Percentiles rank a stretch among this genome's conserved stretches.
These are phyloP conservation scores for Ceratocystis papillata DNA, from an alignment of 2,329 filamentous ascomycete genomes.

Conservation along the genomic window DNA sequence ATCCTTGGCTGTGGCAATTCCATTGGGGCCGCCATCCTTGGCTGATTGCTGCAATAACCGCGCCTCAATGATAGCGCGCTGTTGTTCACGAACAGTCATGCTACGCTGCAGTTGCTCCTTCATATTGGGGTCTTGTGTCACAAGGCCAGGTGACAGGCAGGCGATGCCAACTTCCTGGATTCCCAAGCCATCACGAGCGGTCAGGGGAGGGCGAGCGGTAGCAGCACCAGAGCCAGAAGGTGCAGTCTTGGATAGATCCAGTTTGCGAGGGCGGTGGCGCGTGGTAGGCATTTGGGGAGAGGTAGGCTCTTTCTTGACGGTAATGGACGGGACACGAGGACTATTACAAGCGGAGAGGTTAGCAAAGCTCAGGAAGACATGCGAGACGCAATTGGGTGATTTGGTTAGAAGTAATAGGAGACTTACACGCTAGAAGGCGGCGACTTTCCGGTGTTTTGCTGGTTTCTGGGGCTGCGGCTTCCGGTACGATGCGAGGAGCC, in stretches of 20 bases:
- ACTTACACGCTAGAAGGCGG: conserved; percentile 53
- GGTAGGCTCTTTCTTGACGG: conserved; percentile 92
- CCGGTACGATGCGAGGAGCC: conserved; percentile 18
- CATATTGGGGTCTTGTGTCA: conserved; percentile 94
- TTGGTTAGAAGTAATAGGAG: conserved; percentile 23
- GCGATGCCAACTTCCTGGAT: conserved; percentile 91
- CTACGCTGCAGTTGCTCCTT: conserved; percentile 90
- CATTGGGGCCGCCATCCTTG: conserved; percentile 51
- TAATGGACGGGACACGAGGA: conserved; percentile 59
- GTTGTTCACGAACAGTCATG: conserved; percentile 84
- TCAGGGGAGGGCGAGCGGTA: conserved; percentile 60
- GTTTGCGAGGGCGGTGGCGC: conserved; percentile 62
- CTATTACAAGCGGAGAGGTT: conserved; percentile 38
- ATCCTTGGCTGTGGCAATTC: conserved; percentile 37
- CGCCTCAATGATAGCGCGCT: conserved; percentile 87
- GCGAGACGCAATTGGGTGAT: conserved; percentile 12
- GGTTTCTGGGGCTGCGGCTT: conserved; percentile 26
- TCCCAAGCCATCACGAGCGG: conserved; percentile 63
- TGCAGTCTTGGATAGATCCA: conserved; percentile 63
- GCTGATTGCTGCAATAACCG: conserved; percentile 78
- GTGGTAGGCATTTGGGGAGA: conserved; percentile 69
- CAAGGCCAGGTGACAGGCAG: conserved; percentile 88
- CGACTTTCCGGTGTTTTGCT: conserved; percentile 37
- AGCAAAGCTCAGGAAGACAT: conserved; percentile 18
- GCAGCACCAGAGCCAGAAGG: conserved; percentile 42